Evolutionary conservation across 176 grass and related monocot species (phyloP).

Genomic region (Leersia perrieri): DNA sequence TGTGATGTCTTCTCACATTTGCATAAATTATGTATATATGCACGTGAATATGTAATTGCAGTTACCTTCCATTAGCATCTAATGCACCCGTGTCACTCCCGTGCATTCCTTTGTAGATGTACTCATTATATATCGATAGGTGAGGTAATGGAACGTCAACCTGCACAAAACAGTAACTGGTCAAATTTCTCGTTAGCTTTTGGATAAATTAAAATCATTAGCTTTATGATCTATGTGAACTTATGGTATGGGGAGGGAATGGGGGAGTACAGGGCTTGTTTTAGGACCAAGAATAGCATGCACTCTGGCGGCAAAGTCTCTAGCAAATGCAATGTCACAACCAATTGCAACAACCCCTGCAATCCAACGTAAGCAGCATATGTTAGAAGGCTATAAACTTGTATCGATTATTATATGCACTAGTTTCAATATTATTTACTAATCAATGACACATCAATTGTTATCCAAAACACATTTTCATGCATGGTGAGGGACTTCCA

Average conservation of each 20-base stretch:
- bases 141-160: slow-evolving; percentile 25
- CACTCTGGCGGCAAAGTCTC: not conserved
- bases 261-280: slow-evolving; percentile 39
- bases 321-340: slow-evolving; percentile 32
- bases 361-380: not conserved
- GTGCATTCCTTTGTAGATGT: slow-evolving; percentile 65
- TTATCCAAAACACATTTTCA: too few species aligned
- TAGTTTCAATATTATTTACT: too few species aligned
- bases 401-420: too few species aligned
- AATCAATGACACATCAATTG: too few species aligned
- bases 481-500: too few species aligned
- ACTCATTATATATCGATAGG: slow-evolving; percentile 45
- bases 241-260: not conserved
- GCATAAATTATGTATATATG: not conserved
- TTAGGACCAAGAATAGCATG: slow-evolving; percentile 35
- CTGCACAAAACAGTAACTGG: not conserved
- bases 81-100: slow-evolving; percentile 63
- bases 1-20: too few species aligned
- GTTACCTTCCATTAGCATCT: slow-evolving; percentile 61
- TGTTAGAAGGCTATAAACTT: too few species aligned
- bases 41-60: not conserved
- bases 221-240: not conserved
- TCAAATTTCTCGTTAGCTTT: too few species aligned
- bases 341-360: slow-evolving; percentile 48
- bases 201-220: too few species aligned